Base-by-base conservation (phyloP, 768 basidiomycete genomes). In the Ephemerocybe angulata region DNA sequence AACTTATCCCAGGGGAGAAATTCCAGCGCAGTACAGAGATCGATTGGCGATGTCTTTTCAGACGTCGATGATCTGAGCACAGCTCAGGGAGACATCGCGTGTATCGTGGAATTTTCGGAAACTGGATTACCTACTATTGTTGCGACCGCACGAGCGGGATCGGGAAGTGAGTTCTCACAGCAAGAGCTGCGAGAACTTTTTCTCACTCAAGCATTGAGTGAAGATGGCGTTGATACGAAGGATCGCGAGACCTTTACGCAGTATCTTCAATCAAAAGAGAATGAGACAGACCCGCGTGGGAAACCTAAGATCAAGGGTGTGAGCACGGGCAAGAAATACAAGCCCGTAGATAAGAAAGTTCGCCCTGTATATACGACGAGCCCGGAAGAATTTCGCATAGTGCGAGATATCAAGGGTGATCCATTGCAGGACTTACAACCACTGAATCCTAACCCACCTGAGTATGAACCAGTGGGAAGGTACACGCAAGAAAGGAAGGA, bases 341-440 rank as follows among this genome's bases (percentile, higher is more conserved):
- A 65, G n/a, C n/a, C 63, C 3, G 69, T 70, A 0, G 67, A 58
- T 0, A 19, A 55, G 15, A 68, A 70, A 42, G 60, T 69, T 2
- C 50, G 51, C 25, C 67, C 70, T 0, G 59, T 69, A 0, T 40
- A 61, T 11, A 54, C 57, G 2, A 53, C 52, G 1, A 43, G 65
- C 25, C 67, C 65, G 1, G 61, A 65, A 6, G 25, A 63, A n/a
- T 70, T 65, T 44, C 33, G 67, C 3, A 66, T 71, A 1, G 50
- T 53, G 0, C 48, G 66, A 17, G 52, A 67, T 8, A 69, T 70
- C 17, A 53, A 8, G 7, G 69, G 64, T 3, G 60, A 71, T 41
- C 67, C 65, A 2, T 47, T 72, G 5, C 58, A 41, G 7, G 38
- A 54, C 2, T 49, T 70, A 47, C 65, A 67, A 3, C 28, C 46